Percentiles rank a stretch among this genome's conserved stretches.
phyloP scores from a whole-genome alignment of 1,139 yeast genomes.

The Fermentozyma sake region DNA sequence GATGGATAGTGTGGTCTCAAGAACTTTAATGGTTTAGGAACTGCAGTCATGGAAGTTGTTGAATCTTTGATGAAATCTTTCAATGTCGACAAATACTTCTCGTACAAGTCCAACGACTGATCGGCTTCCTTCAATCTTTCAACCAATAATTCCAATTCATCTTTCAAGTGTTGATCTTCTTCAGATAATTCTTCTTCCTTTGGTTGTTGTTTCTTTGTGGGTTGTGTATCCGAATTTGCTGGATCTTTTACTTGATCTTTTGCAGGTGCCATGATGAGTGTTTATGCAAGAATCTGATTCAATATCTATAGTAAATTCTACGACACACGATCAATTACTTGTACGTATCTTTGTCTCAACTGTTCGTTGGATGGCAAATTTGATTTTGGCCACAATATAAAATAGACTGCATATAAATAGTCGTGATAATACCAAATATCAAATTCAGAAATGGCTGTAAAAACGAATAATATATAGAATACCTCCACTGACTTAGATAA shows the following conservation, averaged over 20 bases:
- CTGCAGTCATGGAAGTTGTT: slow-evolving; percentile 98
- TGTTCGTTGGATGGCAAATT: too few relatives aligned
- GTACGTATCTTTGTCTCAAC: too few relatives aligned
- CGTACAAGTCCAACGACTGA: slow-evolving; percentile 47
- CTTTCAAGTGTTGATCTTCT: slow-evolving; percentile 87
- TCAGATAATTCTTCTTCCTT: slow-evolving; percentile 84
- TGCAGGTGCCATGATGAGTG: slow-evolving; percentile 13
- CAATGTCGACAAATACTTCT: slow-evolving; percentile 58
- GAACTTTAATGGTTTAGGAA: slow-evolving; percentile 96
- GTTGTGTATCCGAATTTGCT: slow-evolving; percentile 7
- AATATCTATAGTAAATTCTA: too few relatives aligned
- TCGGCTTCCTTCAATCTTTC: slow-evolving; percentile 56
- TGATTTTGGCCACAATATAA: too few relatives aligned
- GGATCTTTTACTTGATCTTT: slow-evolving; percentile 17
- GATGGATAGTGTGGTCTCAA: slow-evolving; percentile 80
- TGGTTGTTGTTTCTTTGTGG: slow-evolving; percentile 27
- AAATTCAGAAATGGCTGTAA: too few relatives aligned
- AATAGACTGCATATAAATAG: too few relatives aligned
- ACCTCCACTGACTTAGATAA: too few relatives aligned
- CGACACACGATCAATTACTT: too few relatives aligned
- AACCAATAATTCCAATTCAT: slow-evolving; percentile 81
- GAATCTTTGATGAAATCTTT: slow-evolving; percentile 83
- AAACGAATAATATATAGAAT: too few relatives aligned
- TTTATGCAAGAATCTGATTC: too few relatives aligned
- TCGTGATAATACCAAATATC: too few relatives aligned